A percentile compares a stretch with the other conserved stretches of the same genome.
These are phyloP conservation scores for Hygrophoropsis aurantiaca DNA, from an alignment of 768 basidiomycete genomes.

Conservation along the genomic window DNA sequence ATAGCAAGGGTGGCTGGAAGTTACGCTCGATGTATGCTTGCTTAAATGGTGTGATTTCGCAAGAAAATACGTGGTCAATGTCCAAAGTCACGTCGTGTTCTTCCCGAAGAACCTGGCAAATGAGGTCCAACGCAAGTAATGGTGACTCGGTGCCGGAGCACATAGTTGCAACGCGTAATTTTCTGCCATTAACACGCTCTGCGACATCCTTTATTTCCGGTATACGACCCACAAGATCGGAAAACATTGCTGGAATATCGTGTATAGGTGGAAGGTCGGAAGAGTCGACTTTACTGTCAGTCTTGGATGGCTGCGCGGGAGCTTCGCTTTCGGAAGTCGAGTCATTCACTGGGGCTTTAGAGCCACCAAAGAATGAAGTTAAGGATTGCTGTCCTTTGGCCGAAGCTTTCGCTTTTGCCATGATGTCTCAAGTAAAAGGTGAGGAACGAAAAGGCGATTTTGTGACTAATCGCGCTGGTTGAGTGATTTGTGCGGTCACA, in stretches of 20 bases:
- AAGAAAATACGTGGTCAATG: slow-evolving; percentile 92
- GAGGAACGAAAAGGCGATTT: too few species aligned
- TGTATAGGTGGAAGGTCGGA: slow-evolving; percentile 78
- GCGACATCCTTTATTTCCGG: slow-evolving; percentile 67
- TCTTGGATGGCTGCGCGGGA: slow-evolving; percentile 37
- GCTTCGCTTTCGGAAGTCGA: slow-evolving; percentile 30
- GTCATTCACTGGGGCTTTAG: slow-evolving; percentile 25
- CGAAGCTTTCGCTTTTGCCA: slow-evolving; percentile 49
- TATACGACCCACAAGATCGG: slow-evolving; percentile 66
- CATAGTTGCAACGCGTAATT: slow-evolving; percentile 94
- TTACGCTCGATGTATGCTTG: slow-evolving; percentile 97
- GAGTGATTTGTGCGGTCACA: too few species aligned
- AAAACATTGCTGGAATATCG: slow-evolving; percentile 70
- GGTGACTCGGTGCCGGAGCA: slow-evolving; percentile 97
- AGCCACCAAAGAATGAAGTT: slow-evolving; percentile 52
- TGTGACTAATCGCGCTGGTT: too few species aligned
- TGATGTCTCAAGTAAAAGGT: slow-evolving; percentile 20
- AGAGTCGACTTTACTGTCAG: slow-evolving; percentile 43
- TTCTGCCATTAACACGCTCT: slow-evolving; percentile 70
- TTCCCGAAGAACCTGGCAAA: slow-evolving; percentile 71
- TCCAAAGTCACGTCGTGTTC: slow-evolving; percentile 65
- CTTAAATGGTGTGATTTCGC: slow-evolving; percentile 96
- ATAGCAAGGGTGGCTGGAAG: slow-evolving; percentile 88
- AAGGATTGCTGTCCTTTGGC: slow-evolving; percentile 53
- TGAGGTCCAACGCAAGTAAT: slow-evolving; percentile 83